phyloP scores from a whole-genome alignment of 2,329 filamentous ascomycete genomes.

The Microdochium paspali region DNA sequence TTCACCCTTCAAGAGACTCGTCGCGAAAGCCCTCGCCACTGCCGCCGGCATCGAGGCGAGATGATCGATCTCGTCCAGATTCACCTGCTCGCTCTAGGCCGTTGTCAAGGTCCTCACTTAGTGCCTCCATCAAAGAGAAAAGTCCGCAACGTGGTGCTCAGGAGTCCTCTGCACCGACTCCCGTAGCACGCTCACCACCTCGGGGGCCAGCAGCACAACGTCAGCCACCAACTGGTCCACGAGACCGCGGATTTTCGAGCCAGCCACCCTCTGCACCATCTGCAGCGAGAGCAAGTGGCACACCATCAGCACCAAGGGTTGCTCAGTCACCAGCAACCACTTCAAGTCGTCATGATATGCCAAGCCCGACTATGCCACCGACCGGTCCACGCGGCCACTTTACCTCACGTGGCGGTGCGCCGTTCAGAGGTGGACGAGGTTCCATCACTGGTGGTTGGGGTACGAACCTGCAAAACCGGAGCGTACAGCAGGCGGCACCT shows the following conservation, averaged over 20 bases:
- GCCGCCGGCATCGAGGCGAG: constrained; percentile 31
- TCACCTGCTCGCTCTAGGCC: constrained; percentile 24
- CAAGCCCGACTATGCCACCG: constrained; percentile 39
- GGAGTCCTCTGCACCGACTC: constrained; percentile 11
- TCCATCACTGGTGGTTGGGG: constrained; percentile 27
- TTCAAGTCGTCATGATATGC: constrained; percentile 24
- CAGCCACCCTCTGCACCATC: constrained; percentile 9
- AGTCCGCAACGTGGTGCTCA: constrained; percentile 13
- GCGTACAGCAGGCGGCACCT: constrained; percentile 11
- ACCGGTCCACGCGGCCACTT: constrained; percentile 46
- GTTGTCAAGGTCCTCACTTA: constrained; percentile 17
- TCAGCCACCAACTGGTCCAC: constrained; percentile 37
- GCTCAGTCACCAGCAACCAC: constrained; percentile 17
- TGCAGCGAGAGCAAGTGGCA: not conserved
- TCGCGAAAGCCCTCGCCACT: constrained; percentile 46
- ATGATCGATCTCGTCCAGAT: constrained; percentile 36
- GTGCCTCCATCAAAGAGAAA: constrained; percentile 13
- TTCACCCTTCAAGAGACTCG: constrained; percentile 34
- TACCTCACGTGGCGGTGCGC: constrained; percentile 33
- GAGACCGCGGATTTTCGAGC: constrained; percentile 23
- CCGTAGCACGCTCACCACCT: constrained; percentile 34
- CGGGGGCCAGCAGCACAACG: constrained; percentile 45
- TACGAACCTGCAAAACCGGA: constrained; percentile 16
- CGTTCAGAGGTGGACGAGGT: constrained; percentile 32
- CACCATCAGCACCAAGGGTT: constrained; percentile 3